Evolutionary conservation across 257 asterid genomes (phyloP), one percentile per base, ranked within the genome.

Genomic region (Solanum dulcamara): DNA sequence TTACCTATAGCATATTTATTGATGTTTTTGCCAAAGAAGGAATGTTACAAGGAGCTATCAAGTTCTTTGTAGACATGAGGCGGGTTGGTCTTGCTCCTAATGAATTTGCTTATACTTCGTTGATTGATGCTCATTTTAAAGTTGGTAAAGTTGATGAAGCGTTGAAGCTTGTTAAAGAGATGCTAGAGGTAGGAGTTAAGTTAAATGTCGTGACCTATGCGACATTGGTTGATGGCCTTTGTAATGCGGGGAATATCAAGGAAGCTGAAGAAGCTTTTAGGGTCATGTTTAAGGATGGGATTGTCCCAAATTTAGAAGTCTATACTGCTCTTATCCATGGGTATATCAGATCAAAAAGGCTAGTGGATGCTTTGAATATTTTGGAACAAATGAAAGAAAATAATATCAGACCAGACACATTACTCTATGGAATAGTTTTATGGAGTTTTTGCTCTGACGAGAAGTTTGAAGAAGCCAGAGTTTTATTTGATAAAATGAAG

Each of bases 11-110:
- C 93, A 94, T 94, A 80, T 91, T 94, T 85, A 53, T 96, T 80
- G 99, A 96, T 91, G 97, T 96, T 87, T 94, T 93, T 84, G 93
- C 98, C 90, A 96, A 96, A 90, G 96, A 94, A 91, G 96, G 96
- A 60, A 91, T 96, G 98, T 51, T 93, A 89, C 91, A 80, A 83
- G 93, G 94, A 83, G 97, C 98, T 50, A 89, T 96, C 59, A 96
- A 96, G 88, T 91, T 94, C 87, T 96, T 93, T 71, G 82, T 94
- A 38, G 98, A 94, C 88, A 94, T 96, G 99, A 93, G 93, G 88
- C 91, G 99, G 72, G 92, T 92, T 60, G 99, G 97, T 87, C 92
- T 96, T 72, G 81, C 77, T 86, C 99, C 98, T 80, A 94, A 93
- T 77, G 99, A 93, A 85, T 92, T 88, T 88, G 93, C 98, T 37